A percentile compares a stretch with the other conserved stretches of the same genome.
phyloP scores from a whole-genome alignment of 1,139 yeast genomes.

The Saccharomycopsis hybrid region DNA sequence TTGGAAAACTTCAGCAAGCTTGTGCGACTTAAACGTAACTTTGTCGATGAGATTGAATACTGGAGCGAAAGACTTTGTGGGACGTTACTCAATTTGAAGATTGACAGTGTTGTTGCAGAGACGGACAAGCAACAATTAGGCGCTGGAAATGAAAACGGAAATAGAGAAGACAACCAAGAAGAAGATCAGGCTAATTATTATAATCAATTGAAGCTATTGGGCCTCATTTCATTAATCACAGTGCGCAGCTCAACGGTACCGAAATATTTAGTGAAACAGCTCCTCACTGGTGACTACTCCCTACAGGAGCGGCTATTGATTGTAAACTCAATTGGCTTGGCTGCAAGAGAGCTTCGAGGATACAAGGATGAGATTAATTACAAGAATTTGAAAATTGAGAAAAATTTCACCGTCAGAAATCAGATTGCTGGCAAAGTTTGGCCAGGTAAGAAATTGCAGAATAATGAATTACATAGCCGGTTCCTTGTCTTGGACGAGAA shows the following conservation, averaged over 20 bases:
- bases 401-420: constrained; percentile 1
- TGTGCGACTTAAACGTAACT: constrained; percentile 29
- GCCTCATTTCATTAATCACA: constrained; percentile 50
- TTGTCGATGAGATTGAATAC: constrained; percentile 11
- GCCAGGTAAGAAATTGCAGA: constrained; percentile 11
- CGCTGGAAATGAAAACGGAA: constrained; percentile 38
- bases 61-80: constrained; percentile 16
- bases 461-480: not conserved
- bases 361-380: constrained; percentile 35
- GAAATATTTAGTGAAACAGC: constrained; percentile 35
- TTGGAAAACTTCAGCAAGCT: constrained; percentile 21
- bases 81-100: constrained; percentile 26
- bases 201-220: constrained; percentile 41
- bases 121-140: constrained; percentile 40
- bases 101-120: constrained; percentile 30
- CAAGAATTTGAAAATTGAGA: constrained; percentile 10
- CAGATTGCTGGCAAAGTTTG: constrained; percentile 6
- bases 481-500: constrained; percentile 12
- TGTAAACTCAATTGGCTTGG: constrained; percentile 48
- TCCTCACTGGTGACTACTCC: constrained; percentile 58
- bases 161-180: too few relatives aligned
- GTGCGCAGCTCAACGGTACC: constrained; percentile 37
- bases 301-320: constrained; percentile 58
- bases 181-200: constrained; percentile 5
- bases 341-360: constrained; percentile 62